A percentile compares a stretch with the other conserved stretches of the same genome.
phyloP scores from a whole-genome alignment of 2,329 filamentous ascomycete species.

The Sporothrix euskadiensis region DNA sequence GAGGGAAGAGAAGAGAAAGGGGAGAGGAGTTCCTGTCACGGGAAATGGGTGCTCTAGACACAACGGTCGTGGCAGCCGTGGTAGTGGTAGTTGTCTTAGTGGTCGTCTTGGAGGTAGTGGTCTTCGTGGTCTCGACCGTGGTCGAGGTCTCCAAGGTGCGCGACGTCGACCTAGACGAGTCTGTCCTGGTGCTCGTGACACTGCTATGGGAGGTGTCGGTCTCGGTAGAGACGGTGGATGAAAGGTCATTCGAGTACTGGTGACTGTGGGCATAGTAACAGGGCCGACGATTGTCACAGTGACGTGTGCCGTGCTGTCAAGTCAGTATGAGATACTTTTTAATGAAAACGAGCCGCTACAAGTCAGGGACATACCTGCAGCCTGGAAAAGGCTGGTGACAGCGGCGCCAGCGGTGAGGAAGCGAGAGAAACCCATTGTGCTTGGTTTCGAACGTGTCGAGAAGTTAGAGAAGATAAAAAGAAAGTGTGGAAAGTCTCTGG shows the following conservation, averaged over 20 bases:
- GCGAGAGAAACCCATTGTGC: conserved; percentile 1
- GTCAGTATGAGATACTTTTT: neutral
- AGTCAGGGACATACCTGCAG: neutral
- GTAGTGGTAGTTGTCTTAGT: no score
- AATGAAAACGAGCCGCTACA: neutral
- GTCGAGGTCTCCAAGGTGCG: neutral
- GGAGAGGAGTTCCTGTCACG: neutral
- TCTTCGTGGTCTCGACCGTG: no score
- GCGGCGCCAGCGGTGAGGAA: neutral
- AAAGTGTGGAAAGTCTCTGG: neutral
- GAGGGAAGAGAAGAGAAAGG: neutral
- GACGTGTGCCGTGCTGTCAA: neutral
- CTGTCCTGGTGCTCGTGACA: neutral
- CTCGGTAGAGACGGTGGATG: neutral
- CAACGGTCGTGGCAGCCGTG: no score
- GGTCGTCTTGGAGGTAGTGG: no score
- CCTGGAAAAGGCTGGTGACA: neutral
- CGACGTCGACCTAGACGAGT: neutral
- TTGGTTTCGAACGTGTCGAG: neutral
- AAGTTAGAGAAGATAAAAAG: neutral
- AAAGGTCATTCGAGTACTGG: neutral
- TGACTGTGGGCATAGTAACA: no score
- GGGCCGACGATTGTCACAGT: no score
- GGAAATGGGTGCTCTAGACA: neutral
- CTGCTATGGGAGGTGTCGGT: neutral